These are phyloP conservation scores for Pestalotiopsis sp. DNA, from an alignment of 2,329 filamentous ascomycete genomes.

Conservation along the genomic window DNA sequence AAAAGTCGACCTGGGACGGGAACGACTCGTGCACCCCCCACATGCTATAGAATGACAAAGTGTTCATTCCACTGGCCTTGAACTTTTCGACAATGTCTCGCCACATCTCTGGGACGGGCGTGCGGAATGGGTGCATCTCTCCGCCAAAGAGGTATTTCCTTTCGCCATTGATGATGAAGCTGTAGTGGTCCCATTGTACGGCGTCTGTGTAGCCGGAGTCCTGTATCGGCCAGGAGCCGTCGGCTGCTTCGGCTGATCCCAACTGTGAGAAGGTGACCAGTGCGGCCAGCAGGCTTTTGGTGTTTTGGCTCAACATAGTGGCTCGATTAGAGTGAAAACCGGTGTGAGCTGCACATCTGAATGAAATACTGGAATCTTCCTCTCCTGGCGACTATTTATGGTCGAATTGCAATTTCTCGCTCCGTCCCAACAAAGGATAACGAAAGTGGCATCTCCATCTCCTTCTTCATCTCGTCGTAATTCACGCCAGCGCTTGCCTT, in stretches of 20 bases:
- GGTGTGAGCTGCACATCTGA: neutral
- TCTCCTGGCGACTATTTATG: neutral
- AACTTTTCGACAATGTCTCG: slow-evolving; percentile 80
- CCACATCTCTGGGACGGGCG: slow-evolving; percentile 49
- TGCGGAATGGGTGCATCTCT: slow-evolving; percentile 70
- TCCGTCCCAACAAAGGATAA: no score
- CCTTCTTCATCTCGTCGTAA: neutral
- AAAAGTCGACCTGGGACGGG: slow-evolving; percentile 44
- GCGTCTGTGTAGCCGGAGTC: neutral
- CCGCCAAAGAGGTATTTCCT: slow-evolving; percentile 72
- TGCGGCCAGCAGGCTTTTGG: neutral
- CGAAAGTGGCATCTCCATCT: no score
- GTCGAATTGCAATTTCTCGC: neutral
- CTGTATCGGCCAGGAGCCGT: neutral
- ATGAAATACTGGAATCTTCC: no score
- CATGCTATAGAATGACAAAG: slow-evolving; percentile 75
- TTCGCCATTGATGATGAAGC: slow-evolving; percentile 70
- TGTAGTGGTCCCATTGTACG: slow-evolving; percentile 73
- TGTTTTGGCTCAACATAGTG: neutral
- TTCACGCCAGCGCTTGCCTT: neutral
- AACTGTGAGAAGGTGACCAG: neutral
- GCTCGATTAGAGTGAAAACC: neutral
- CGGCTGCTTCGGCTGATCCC: neutral
- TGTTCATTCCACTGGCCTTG: slow-evolving; percentile 77
- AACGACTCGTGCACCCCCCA: slow-evolving; percentile 78